These are phyloP conservation scores for Straminergon stramineum DNA, from an alignment of 225 moss, liverwort and hornwort genomes.

Conservation along the genomic window DNA sequence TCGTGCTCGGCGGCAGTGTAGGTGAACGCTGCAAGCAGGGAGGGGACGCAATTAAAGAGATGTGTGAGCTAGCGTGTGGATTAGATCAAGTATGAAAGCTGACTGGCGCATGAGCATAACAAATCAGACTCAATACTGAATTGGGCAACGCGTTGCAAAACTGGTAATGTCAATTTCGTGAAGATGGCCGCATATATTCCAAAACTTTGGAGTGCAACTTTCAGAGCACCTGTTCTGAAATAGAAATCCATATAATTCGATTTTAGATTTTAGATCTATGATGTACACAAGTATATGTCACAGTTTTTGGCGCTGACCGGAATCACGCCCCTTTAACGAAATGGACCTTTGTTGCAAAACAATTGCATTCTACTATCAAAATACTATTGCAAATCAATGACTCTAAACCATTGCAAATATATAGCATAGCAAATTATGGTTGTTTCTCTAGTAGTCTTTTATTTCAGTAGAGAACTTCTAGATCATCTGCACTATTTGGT, in stretches of 20 bases:
- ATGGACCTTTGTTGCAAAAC: not conserved
- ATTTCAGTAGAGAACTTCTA: not conserved
- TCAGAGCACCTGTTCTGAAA: not conserved
- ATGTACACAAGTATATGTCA: not conserved
- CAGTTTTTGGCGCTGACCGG: not conserved
- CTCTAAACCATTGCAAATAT: not conserved
- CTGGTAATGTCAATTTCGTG: not conserved
- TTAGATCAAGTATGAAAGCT: not conserved
- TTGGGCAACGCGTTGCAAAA: not conserved
- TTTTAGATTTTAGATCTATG: not conserved
- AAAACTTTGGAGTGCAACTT: not conserved
- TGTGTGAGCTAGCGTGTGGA: not conserved
- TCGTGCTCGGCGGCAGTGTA: slow-evolving; percentile 1
- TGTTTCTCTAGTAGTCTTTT: not conserved
- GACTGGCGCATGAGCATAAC: not conserved
- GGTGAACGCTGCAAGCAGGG: slow-evolving; percentile 16
- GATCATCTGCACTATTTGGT: not conserved
- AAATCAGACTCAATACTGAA: no score
- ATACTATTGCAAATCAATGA: not conserved
- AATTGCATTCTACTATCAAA: not conserved
- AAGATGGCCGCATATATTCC: not conserved
- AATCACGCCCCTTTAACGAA: not conserved
- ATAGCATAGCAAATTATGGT: not conserved
- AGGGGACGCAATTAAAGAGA: not conserved
- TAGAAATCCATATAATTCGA: not conserved